Evolutionary conservation across 2,329 filamentous ascomycete species (phyloP), one percentile per base, ranked within the genome.

Genomic region (Leptodontidium sp.): DNA sequence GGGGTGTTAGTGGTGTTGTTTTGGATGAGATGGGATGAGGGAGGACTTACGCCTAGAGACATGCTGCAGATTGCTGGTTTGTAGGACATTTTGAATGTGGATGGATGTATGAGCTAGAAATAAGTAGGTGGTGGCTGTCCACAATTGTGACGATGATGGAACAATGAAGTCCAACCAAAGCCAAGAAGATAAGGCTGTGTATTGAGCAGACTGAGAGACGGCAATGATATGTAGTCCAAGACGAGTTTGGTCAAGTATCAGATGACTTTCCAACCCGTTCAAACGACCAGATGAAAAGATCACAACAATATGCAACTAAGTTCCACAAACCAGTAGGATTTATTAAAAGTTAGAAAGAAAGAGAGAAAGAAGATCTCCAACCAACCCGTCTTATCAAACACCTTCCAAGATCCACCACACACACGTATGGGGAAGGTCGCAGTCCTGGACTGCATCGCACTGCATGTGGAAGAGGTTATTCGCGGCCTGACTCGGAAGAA

Each of bases 1-100:
- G 93, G 84, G 2, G 9, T 64, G 58, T 72, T 40, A 49, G 65
- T 59, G 24, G 9, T 38, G 38, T 50, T 57, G 52, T 45, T 63
- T 11, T 45, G 47, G 55, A 53, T 61, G 12, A 15, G 45, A 15
- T 32, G n/a, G 26, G 40, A 4, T n/a, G 43, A 49, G 45, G 6
- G 45, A 45, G 14, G n/a, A 73, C 71, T 43, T 71, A 74, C 74
- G 57, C 92, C 92, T 1, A 95, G 84, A 59, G 92, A 94, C 85
- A 94, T 92, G 73, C 91, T 91, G 68, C 89, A 90, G 76, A 95
- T 94, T 58, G 86, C 91, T 73, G 91, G 86, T 73, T 84, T 85
- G 78, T 84, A 89, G 70, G 84, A 77, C 85, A 87, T 87, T 26
- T 21, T 68, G 50, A 53, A 21, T 15, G 12, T n/a, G 2, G 14